These are phyloP conservation scores for Penicillium occitanis DNA, from an alignment of 2,329 filamentous ascomycete genomes.

Conservation along the genomic window DNA sequence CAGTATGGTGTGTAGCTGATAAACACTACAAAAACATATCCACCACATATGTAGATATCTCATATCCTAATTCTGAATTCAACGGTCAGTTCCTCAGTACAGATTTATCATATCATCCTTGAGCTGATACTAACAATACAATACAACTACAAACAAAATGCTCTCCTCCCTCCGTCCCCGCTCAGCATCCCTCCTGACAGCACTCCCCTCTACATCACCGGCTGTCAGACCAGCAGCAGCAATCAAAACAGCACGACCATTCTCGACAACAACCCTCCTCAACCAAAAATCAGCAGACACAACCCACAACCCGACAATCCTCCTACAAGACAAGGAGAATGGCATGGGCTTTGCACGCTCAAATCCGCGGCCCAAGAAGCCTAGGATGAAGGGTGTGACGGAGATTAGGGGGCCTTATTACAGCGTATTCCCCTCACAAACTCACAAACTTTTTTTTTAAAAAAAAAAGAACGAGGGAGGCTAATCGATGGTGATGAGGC, in stretches of 20 bases:
- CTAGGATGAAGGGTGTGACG: constrained; percentile 52
- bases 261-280: not conserved
- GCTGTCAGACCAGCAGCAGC: not conserved
- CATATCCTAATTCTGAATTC: too few relatives aligned
- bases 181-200: not conserved
- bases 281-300: not conserved
- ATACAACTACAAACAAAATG: not conserved
- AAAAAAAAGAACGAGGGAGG: too few relatives aligned
- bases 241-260: not conserved
- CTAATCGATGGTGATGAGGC: not conserved
- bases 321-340: constrained; percentile 52
- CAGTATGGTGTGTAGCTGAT: not conserved
- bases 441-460: too few relatives aligned
- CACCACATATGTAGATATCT: not conserved
- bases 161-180: not conserved
- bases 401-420: constrained; percentile 60
- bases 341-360: constrained; percentile 54
- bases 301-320: constrained; percentile 24
- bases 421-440: constrained; percentile 35
- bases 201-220: not conserved
- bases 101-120: too few relatives aligned
- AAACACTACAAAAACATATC: not conserved
- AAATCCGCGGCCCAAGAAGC: constrained; percentile 52
- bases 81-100: too few relatives aligned
- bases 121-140: not conserved